phyloP scores from a whole-genome alignment of 495 filamentous ascomycete genomes.

The Neurospora hispaniola region DNA sequence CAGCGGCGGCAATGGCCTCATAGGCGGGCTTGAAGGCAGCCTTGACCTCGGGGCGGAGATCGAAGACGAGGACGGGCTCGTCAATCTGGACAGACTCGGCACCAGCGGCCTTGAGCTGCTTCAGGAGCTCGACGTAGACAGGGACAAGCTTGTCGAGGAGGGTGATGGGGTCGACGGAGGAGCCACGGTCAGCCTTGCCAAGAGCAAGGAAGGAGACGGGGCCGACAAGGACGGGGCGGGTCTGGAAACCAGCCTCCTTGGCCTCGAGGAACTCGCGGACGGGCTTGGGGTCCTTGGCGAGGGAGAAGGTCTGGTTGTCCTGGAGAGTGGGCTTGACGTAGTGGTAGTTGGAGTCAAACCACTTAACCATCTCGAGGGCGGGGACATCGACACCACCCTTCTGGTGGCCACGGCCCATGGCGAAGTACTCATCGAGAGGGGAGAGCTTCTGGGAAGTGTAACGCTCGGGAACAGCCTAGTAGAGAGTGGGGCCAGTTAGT shows the following conservation, averaged over 20 bases:
- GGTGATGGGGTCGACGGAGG: conserved; percentile 82
- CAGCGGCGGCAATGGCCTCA: conserved; percentile 68
- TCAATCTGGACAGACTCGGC: conserved; percentile 95
- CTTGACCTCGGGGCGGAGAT: conserved; percentile 79
- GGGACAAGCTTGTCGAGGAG: conserved; percentile 86
- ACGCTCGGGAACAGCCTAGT: conserved; percentile 73
- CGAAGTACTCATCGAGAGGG: conserved; percentile 93
- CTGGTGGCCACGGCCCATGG: conserved; percentile 97
- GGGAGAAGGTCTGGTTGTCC: conserved; percentile 91
- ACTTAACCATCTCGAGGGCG: conserved; percentile 97
- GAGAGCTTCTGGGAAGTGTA: conserved; percentile 80
- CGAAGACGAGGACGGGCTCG: conserved; percentile 91
- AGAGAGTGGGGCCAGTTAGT: background rate
- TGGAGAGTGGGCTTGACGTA: conserved; percentile 98
- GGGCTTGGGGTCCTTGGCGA: conserved; percentile 78
- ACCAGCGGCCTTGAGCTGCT: conserved; percentile 87
- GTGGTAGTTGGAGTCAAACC: conserved; percentile 99
- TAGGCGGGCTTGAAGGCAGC: conserved; percentile 96
- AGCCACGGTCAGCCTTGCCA: conserved; percentile 92
- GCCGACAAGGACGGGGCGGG: conserved; percentile 88
- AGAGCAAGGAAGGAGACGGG: conserved; percentile 94
- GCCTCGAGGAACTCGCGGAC: conserved; percentile 90
- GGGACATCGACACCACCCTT: conserved; percentile 88
- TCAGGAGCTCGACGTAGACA: conserved; percentile 81
- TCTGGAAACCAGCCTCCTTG: conserved; percentile 86